phyloP scores from a whole-genome alignment of 1,284 basidiomycete species.

The Kwoniella shivajii region DNA sequence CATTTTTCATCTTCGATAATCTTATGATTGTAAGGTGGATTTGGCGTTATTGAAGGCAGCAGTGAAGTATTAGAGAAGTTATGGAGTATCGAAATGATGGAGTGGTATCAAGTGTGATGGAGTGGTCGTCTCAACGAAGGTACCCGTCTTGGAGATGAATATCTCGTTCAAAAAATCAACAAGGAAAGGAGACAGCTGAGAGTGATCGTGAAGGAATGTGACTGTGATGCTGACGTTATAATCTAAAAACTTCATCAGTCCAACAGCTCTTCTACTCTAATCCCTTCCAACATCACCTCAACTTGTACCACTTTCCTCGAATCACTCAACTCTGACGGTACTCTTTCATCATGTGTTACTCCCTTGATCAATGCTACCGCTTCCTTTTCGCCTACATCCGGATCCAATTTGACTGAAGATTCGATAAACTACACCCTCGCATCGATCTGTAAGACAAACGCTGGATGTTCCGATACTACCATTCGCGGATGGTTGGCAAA shows the following conservation, averaged over 20 bases:
- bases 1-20: neutral
- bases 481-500: conserved; percentile 65
- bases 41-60: neutral
- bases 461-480: conserved; percentile 62
- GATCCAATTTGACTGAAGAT: conserved; percentile 59
- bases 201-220: neutral
- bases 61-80: neutral
- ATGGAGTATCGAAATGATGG: neutral
- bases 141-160: too few relatives aligned
- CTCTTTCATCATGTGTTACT: conserved; percentile 64
- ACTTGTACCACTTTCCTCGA: conserved; percentile 66
- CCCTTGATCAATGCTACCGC: conserved; percentile 67
- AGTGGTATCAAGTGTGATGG: neutral
- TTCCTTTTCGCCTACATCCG: conserved; percentile 61
- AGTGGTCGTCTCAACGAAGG: too few relatives aligned
- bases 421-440: conserved; percentile 62
- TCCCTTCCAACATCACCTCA: conserved; percentile 63
- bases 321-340: conserved; percentile 64
- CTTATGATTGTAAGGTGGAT: neutral
- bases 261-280: conserved; percentile 35
- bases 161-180: too few relatives aligned
- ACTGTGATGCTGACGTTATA: neutral
- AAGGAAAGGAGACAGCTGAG: neutral
- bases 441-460: conserved; percentile 61
- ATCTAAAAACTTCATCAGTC: conserved; percentile 3